Percentiles rank a stretch among this genome's conserved stretches.
These are phyloP conservation scores for Tylopilus rubrobrunneus DNA, from an alignment of 768 basidiomycete species.

Conservation along the genomic window DNA sequence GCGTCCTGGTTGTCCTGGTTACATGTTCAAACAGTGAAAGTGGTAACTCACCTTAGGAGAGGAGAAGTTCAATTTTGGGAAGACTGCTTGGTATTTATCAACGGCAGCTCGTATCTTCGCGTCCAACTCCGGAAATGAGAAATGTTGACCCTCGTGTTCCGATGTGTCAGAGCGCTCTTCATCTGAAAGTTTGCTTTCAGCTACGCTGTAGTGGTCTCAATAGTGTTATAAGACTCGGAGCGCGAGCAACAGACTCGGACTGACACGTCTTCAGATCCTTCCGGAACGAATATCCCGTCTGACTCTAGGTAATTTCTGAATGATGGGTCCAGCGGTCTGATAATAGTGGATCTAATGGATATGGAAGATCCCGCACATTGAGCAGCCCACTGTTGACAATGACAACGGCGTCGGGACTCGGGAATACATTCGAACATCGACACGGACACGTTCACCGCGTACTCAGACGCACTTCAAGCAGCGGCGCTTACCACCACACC, in stretches of 20 bases:
- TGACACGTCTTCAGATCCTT: slow-evolving; percentile 75
- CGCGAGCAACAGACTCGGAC: slow-evolving; percentile 30
- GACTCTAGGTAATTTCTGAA: slow-evolving; percentile 73
- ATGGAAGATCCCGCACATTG: slow-evolving; percentile 31
- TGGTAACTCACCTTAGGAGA: slow-evolving; percentile 68
- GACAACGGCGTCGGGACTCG: slow-evolving; percentile 9
- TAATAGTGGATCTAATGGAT: slow-evolving; percentile 70
- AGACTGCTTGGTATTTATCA: slow-evolving; percentile 73
- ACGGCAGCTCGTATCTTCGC: slow-evolving; percentile 61
- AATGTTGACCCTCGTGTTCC: slow-evolving; percentile 36
- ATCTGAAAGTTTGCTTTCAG: slow-evolving; percentile 57
- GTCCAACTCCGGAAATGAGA: slow-evolving; percentile 83
- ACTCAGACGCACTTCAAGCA: slow-evolving; percentile 55
- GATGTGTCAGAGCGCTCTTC: slow-evolving; percentile 40
- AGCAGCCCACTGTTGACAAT: slow-evolving; percentile 8
- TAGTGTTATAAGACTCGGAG: too few species aligned
- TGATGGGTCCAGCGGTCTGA: slow-evolving; percentile 58
- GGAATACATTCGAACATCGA: slow-evolving; percentile 11
- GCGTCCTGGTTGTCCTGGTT: slow-evolving; percentile 62
- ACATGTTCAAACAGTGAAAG: background rate
- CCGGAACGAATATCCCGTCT: slow-evolving; percentile 83
- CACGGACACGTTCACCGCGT: slow-evolving; percentile 42
- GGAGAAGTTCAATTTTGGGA: slow-evolving; percentile 96
- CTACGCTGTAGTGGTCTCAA: slow-evolving; percentile 37
- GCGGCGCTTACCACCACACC: slow-evolving; percentile 59